Base-by-base conservation (phyloP, 2,329 filamentous ascomycete genomes). In the Blumeriella jaapii region DNA sequence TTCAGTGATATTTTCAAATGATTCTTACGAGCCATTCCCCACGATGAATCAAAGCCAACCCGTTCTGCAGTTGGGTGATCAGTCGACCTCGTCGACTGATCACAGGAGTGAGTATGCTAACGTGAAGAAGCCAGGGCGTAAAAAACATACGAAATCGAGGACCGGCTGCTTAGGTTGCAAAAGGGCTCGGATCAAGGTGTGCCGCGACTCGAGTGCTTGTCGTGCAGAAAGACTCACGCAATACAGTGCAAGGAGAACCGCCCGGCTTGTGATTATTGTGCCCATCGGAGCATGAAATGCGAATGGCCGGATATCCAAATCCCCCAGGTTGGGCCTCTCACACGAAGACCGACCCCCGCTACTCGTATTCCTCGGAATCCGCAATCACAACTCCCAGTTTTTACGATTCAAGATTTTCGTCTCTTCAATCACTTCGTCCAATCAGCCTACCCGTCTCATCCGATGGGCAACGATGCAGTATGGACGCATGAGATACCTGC, bases 401-500 rank as follows among this genome's bases (percentile, higher is more conserved):
- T 76, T 51, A 72, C 64, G 37, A 50, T 74, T 32, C 67, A 74
- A 36, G 76, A 80, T 47, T 78, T 81, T 71, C 69, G 74, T 26
- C 68, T 79, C 54, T 80, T 80, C 48, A 73, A 80, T 51, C 71
- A 80, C 53, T 80, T 80, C 46, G 57, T 80, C 11, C 58, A 69
- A 16, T 60, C 64, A 18, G 75, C 71, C 44, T 73, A 73, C 47
- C 78, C 76, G 2, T 70, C 75, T 52, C 65, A 81, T 18, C 76
- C 78, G 0, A 55, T 79, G 12, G 75, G 72, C 29, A 74, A 76
- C 45, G 74, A 81, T 46, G 62, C 67, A 9, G 62, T 79, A 8
- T 83, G 78, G 78, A 72, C 69, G 5, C 75, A 78, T 23, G 69
- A 79, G 36, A 68, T 83, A n/a, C n/a, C n/a, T n/a, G n/a, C n/a